These are phyloP conservation scores for Aspergillus bridgeri DNA, from an alignment of 495 filamentous ascomycete species.

Conservation along the genomic window DNA sequence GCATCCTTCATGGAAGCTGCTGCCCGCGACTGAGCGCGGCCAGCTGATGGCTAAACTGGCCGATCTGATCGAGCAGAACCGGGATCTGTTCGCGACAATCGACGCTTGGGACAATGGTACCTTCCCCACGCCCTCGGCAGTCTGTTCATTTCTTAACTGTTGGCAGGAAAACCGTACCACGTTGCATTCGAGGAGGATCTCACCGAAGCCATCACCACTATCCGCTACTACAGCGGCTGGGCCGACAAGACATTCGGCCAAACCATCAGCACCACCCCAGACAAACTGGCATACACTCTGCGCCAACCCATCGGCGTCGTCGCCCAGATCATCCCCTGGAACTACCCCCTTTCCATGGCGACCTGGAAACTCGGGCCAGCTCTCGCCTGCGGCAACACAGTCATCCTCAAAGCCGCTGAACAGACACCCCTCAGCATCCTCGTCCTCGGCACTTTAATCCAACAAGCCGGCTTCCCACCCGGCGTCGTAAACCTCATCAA, in stretches of 20 bases:
- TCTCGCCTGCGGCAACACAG: slow-evolving; percentile 80
- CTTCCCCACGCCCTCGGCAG: neutral
- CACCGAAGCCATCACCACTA: slow-evolving; percentile 59
- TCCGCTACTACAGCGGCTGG: slow-evolving; percentile 88
- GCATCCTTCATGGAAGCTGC: slow-evolving; percentile 71
- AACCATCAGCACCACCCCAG: slow-evolving; percentile 73
- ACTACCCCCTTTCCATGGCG: slow-evolving; percentile 83
- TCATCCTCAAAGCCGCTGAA: slow-evolving; percentile 87
- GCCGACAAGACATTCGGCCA: slow-evolving; percentile 91
- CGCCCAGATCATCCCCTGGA: slow-evolving; percentile 92
- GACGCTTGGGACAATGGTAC: slow-evolving; percentile 90
- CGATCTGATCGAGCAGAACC: slow-evolving; percentile 65
- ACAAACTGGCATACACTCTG: slow-evolving; percentile 85
- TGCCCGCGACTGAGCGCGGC: slow-evolving; percentile 71
- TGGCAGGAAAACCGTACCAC: slow-evolving; percentile 65
- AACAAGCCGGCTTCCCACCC: slow-evolving; percentile 85
- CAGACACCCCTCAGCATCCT: slow-evolving; percentile 85
- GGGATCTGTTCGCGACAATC: slow-evolving; percentile 76
- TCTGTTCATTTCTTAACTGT: neutral
- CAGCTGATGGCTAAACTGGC: slow-evolving; percentile 71
- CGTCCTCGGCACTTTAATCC: slow-evolving; percentile 71
- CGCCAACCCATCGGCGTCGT: slow-evolving; percentile 87
- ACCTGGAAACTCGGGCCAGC: slow-evolving; percentile 92
- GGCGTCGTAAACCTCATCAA: slow-evolving; percentile 93
- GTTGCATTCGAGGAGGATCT: slow-evolving; percentile 72